phyloP scores from a whole-genome alignment of 805 yeast species.

The Barnettozyma sp. region DNA sequence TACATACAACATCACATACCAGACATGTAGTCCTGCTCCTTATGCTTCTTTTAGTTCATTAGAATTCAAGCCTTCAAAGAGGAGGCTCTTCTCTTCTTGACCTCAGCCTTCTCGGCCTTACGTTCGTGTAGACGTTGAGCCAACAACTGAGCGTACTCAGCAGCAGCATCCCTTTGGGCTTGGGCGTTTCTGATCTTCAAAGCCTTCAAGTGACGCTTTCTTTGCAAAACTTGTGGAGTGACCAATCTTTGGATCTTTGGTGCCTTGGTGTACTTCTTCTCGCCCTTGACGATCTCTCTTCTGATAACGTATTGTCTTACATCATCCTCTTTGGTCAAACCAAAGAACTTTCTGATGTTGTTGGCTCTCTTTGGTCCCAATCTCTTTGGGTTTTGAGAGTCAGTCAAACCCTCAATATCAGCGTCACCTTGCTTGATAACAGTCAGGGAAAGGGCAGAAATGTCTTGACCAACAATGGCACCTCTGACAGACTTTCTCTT shows the following conservation, averaged over 20 bases:
- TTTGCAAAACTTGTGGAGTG: slow-evolving; percentile 98
- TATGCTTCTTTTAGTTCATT: slow-evolving; percentile 23
- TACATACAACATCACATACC: too few species aligned
- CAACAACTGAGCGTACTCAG: slow-evolving; percentile 98
- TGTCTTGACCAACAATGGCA: slow-evolving; percentile 95
- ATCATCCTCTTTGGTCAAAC: slow-evolving; percentile 89
- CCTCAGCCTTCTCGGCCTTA: slow-evolving; percentile 97
- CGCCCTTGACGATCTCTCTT: slow-evolving; percentile 98
- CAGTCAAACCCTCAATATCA: slow-evolving; percentile 95
- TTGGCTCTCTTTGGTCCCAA: slow-evolving; percentile 99
- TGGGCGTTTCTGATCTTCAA: slow-evolving; percentile 94
- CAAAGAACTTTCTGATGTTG: slow-evolving; percentile 99
- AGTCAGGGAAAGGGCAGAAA: slow-evolving; percentile 90
- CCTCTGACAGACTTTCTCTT: slow-evolving; percentile 99
- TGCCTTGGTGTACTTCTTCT: slow-evolving; percentile 98
- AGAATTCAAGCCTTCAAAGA: slow-evolving; percentile 75
- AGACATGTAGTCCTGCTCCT: too few species aligned
- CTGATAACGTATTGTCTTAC: slow-evolving; percentile 89
- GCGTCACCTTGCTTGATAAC: slow-evolving; percentile 96
- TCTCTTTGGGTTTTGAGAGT: slow-evolving; percentile 94
- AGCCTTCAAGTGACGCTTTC: slow-evolving; percentile 95
- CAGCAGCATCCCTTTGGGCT: slow-evolving; percentile 99
- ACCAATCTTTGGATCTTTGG: slow-evolving; percentile 99
- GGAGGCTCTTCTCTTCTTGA: slow-evolving; percentile 99
- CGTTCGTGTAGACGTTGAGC: slow-evolving; percentile 98